phyloP scores from a whole-genome alignment of 768 basidiomycete genomes.

The Antrodiella citrinella region DNA sequence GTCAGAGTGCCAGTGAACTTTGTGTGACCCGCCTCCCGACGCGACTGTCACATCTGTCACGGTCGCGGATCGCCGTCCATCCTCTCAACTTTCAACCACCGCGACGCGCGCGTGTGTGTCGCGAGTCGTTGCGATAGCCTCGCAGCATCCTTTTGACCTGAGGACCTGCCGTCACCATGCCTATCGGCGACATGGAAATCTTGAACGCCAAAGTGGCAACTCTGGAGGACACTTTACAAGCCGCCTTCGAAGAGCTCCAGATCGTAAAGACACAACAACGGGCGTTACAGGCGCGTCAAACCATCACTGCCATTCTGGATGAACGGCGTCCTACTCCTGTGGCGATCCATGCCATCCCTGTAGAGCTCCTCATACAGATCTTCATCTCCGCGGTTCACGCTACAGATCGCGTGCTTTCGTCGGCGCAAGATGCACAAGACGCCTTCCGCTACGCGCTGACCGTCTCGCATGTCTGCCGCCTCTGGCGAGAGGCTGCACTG shows the following conservation, averaged over 20 bases:
- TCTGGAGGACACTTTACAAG: not conserved
- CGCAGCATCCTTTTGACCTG: not conserved
- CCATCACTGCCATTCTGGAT: not conserved
- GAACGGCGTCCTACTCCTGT: not conserved
- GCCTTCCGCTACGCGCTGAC: not conserved
- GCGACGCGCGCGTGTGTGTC: not conserved
- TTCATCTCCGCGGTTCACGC: conserved; percentile 4
- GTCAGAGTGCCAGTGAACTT: no score
- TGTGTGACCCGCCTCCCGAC: not conserved
- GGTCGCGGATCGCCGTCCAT: not conserved
- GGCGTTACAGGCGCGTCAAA: not conserved
- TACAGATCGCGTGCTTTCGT: no score
- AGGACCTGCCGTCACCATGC: not conserved
- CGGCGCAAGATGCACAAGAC: conserved; percentile 1
- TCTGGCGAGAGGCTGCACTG: conserved; percentile 41
- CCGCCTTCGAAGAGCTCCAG: not conserved
- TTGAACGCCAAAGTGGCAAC: not conserved
- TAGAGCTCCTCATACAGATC: conserved; percentile 7
- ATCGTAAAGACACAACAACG: not conserved
- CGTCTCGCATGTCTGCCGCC: conserved; percentile 34
- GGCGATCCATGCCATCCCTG: conserved; percentile 3
- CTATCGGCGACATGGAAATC: not conserved
- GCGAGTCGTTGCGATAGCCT: not conserved
- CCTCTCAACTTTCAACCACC: not conserved
- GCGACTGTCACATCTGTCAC: not conserved